Base-by-base conservation (phyloP, 257 asterid species). In the Ilex aquifolium region DNA sequence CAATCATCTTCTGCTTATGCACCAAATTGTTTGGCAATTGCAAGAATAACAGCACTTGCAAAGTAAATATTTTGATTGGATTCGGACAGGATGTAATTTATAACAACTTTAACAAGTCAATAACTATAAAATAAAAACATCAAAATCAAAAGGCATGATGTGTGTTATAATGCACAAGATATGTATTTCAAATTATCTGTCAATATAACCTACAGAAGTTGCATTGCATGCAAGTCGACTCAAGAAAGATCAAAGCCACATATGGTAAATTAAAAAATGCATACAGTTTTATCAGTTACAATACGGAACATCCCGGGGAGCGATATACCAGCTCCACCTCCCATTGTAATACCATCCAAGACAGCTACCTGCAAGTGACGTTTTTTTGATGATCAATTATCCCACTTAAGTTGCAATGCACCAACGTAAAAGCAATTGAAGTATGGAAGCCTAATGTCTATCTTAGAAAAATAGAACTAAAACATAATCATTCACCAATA, bases 211-310 rank as follows among this genome's bases (percentile, higher is more conserved):
- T 4, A 36, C 8, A 36, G 42, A 36, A 36, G 42, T 36, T 36
- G 8, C 5, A 36, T 36, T 36, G 42, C 42, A 36, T 8, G 8
- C 42, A 36, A 36, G 42, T 36, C 42, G 2, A 2, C 42, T 36
- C 42, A 36, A 21, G 13, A 46, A 46, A 6, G 52, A 14, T 46
- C 52, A 46, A 46, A 14, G 13, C 40, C 49, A 27, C 31, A 16
- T 67, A 58, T 40, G 8, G 42, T 36, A 36, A 36, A 36, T 36
- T 72, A 80, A 74, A 32, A 51, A 82, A 65, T 76, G 74, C 99
- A 65, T 92, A 92, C 99, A 63, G 99, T 93, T 87, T 76, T 87
- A 80, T 93, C 92, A 71, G 99, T 87, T 76, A 88, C 99, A 74
- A 90, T 69, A 61, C 94, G 94, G 69, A 82, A 93, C 97, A 90